Evolutionary conservation across 1,139 yeast genomes (phyloP), one percentile per base, ranked within the genome.

Genomic region (Blastobotrys raffinosifermentans): DNA sequence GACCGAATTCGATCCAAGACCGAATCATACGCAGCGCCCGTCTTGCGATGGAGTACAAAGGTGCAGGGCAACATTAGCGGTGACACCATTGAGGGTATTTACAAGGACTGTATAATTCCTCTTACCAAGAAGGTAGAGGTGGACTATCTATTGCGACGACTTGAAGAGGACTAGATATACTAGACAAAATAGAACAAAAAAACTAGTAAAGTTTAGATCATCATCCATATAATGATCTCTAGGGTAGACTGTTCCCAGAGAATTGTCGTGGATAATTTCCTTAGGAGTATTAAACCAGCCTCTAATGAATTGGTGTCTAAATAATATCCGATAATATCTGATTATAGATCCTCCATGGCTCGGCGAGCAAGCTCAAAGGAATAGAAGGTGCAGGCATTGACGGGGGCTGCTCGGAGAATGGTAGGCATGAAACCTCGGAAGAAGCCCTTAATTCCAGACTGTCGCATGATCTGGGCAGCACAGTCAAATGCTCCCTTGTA

Each of bases 41-140:
- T 84, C 8, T 66, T 86, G 54, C 73, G 73, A 51, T 78, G 75
- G 64, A 67, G 79, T 29, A 84, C 79, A 49, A 71, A 73, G 41
- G 73, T 77, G 14, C 87, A 80, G 57, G 79, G 84, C 47, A 85
- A 84, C 54, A 82, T 91, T 20, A 73, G 83, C 34, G 93, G 94
- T 0, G 86, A 83, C 47, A 73, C 77, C 15, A 76, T 91, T 45
- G 94, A 91, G 14, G 69, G 73, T 43, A 79, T 91, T 47, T 91
- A 91, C 67, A 79, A 81, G 60, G 86, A 86, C 38, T 81, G 80
- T 66, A 83, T 91, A 31, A 91, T 91, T 50, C 97, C 97, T 7
- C 68, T 91, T 58, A 91, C 98, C 4, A 91, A 89, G 63, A 83
- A 82, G 58, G 97, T 91, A 11, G 98, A 91, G 62, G 83, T 91